Conservation (phyloP, 495 filamentous ascomycete species). For the Penicillium desertorum region DNA sequence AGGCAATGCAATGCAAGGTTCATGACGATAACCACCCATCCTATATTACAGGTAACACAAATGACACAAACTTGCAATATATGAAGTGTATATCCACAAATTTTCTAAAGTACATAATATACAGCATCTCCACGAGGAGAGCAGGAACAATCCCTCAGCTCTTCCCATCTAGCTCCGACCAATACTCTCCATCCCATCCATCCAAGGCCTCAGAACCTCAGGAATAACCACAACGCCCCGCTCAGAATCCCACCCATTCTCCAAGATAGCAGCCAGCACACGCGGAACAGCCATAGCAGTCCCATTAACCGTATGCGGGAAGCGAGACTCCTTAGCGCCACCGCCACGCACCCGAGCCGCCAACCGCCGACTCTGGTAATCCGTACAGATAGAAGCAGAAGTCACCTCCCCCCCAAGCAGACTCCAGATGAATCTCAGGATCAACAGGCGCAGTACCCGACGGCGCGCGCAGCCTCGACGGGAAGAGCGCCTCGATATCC, state of each 20-base stretch:
- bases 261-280: slow-evolving; percentile 85
- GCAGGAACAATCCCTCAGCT: background rate
- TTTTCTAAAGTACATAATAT: slow-evolving; percentile 11
- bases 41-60: background rate
- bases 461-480: slow-evolving; percentile 57
- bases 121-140: slow-evolving; percentile 5
- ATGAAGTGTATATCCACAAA: background rate
- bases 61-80: background rate
- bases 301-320: slow-evolving; percentile 88
- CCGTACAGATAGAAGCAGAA: slow-evolving; percentile 84
- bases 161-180: slow-evolving; percentile 18
- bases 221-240: slow-evolving; percentile 67
- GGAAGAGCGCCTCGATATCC: slow-evolving; percentile 95
- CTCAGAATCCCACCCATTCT: slow-evolving; percentile 82
- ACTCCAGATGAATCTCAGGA: slow-evolving; percentile 47
- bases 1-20: background rate
- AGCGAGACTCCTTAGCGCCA: slow-evolving; percentile 46
- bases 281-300: slow-evolving; percentile 90
- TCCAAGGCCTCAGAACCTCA: slow-evolving; percentile 73
- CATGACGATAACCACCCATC: background rate
- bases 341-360: slow-evolving; percentile 63
- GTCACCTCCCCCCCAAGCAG: slow-evolving; percentile 96
- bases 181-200: slow-evolving; percentile 73
- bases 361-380: slow-evolving; percentile 86
- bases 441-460: slow-evolving; percentile 12